A percentile compares a stretch with the other conserved stretches of the same genome.
These are phyloP conservation scores for Salicornia ramosissima DNA, from an alignment of 148 eudicot genomes.

Conservation along the genomic window DNA sequence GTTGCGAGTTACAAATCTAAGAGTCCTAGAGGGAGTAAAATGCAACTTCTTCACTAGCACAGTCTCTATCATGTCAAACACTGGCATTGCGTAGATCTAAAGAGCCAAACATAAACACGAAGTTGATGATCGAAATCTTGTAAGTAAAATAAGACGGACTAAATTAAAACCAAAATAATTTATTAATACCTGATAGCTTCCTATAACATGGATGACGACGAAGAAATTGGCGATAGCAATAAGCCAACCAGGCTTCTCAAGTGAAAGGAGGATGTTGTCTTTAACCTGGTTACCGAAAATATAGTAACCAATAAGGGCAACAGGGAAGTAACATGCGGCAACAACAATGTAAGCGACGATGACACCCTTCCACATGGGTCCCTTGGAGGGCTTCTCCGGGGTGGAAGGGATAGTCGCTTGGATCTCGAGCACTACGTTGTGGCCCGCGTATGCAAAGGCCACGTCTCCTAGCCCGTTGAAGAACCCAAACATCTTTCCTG, in stretches of 20 bases:
- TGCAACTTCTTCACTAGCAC: slow-evolving; percentile 35
- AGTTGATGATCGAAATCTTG: too few species aligned
- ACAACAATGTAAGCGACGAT: slow-evolving; percentile 35
- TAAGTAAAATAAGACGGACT: background rate
- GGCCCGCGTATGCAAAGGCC: slow-evolving; percentile 39
- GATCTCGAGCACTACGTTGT: slow-evolving; percentile 34
- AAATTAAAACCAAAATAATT: background rate
- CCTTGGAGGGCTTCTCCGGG: slow-evolving; percentile 37
- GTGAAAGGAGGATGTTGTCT: slow-evolving; percentile 26
- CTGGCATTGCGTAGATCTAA: slow-evolving; percentile 37
- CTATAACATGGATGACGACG: slow-evolving; percentile 37
- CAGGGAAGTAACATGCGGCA: slow-evolving; percentile 36
- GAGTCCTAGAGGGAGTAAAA: slow-evolving; percentile 26
- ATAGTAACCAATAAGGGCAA: slow-evolving; percentile 28
- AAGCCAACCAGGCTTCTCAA: slow-evolving; percentile 30
- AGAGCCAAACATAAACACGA: background rate
- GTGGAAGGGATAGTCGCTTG: slow-evolving; percentile 36
- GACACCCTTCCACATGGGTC: slow-evolving; percentile 36
- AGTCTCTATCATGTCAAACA: slow-evolving; percentile 38
- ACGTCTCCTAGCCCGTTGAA: slow-evolving; percentile 32
- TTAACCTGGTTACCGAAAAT: slow-evolving; percentile 23
- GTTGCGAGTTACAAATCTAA: slow-evolving; percentile 33
- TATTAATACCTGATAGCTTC: slow-evolving; percentile 35
- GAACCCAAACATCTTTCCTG: slow-evolving; percentile 28
- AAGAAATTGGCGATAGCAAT: slow-evolving; percentile 32